These are phyloP conservation scores for Trichoderma asperellum DNA, from an alignment of 2,329 filamentous ascomycete genomes.

Conservation along the genomic window DNA sequence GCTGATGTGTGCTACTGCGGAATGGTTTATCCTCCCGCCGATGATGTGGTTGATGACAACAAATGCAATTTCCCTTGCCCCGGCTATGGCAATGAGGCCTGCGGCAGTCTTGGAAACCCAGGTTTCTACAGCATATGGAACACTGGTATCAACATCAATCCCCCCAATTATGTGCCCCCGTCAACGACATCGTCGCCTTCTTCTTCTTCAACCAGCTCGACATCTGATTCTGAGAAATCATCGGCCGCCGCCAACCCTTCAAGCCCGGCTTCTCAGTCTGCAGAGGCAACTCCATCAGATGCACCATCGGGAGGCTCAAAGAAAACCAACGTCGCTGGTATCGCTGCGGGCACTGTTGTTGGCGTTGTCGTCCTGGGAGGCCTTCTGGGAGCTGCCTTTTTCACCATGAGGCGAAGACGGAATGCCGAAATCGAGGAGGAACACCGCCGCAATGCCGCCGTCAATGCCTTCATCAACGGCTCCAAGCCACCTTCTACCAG, in stretches of 20 bases:
- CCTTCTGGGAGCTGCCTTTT: constrained; percentile 69
- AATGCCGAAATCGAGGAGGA: constrained; percentile 82
- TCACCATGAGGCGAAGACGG: constrained; percentile 75
- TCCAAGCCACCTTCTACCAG: constrained; percentile 65
- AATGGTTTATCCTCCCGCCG: constrained; percentile 63
- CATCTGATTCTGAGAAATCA: constrained; percentile 4
- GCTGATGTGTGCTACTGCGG: constrained; percentile 75
- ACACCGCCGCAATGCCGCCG: constrained; percentile 77
- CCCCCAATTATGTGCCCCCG: constrained; percentile 34
- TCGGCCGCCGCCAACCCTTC: constrained; percentile 22
- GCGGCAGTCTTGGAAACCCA: constrained; percentile 48
- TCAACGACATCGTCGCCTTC: constrained; percentile 33
- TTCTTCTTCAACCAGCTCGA: constrained; percentile 6
- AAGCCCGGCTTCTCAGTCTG: constrained; percentile 35
- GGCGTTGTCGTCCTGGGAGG: constrained; percentile 72
- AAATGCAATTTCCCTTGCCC: constrained; percentile 69
- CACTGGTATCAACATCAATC: constrained; percentile 50
- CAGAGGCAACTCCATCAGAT: constrained; percentile 32
- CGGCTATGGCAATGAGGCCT: constrained; percentile 65
- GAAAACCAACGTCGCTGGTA: constrained; percentile 74
- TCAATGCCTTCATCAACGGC: constrained; percentile 73
- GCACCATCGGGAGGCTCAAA: constrained; percentile 35
- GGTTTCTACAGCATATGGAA: constrained; percentile 54
- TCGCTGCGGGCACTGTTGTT: constrained; percentile 86
- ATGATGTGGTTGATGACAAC: constrained; percentile 56